phyloP scores from a whole-genome alignment of 345 rosid genomes.

The Hirschfeldia incana region DNA sequence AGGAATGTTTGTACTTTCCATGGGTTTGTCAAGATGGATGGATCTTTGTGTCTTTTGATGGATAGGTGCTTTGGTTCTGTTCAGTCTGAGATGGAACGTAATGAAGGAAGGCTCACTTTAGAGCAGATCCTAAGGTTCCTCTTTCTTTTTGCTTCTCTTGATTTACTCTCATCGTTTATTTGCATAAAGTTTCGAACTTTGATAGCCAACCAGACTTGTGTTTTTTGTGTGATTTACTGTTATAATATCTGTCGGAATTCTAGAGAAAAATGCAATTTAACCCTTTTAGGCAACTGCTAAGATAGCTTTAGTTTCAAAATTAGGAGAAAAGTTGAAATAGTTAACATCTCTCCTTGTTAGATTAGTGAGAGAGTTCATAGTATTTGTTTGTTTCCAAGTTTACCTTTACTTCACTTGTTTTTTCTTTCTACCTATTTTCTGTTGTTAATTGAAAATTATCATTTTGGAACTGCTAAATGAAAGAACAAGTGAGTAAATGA shows the following conservation, averaged over 20 bases:
- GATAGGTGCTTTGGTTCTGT: slow-evolving; percentile 88
- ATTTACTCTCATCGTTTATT: background rate
- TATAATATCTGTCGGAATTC: background rate
- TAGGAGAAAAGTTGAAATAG: slow-evolving; percentile 3
- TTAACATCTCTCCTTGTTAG: slow-evolving; percentile 2
- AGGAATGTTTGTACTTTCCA: slow-evolving; percentile 90
- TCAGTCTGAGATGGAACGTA: slow-evolving; percentile 81
- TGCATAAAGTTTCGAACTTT: slow-evolving; percentile 16
- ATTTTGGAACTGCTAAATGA: background rate
- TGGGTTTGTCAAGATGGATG: slow-evolving; percentile 71
- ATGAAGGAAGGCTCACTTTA: slow-evolving; percentile 91
- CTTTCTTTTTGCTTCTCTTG: background rate
- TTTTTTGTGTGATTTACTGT: background rate
- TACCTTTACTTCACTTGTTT: slow-evolving; percentile 1
- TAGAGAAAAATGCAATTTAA: background rate
- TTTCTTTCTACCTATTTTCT: slow-evolving; percentile 2
- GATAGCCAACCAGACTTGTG: background rate
- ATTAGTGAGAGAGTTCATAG: background rate
- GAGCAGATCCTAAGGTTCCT: slow-evolving; percentile 83
- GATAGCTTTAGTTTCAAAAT: background rate
- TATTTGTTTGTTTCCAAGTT: background rate
- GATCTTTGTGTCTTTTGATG: slow-evolving; percentile 69
- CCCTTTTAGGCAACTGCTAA: background rate
- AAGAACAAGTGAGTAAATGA: background rate
- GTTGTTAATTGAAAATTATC: background rate